Conservation (phyloP, 805 yeast species). For the Nakazawaea wickerhamii region DNA sequence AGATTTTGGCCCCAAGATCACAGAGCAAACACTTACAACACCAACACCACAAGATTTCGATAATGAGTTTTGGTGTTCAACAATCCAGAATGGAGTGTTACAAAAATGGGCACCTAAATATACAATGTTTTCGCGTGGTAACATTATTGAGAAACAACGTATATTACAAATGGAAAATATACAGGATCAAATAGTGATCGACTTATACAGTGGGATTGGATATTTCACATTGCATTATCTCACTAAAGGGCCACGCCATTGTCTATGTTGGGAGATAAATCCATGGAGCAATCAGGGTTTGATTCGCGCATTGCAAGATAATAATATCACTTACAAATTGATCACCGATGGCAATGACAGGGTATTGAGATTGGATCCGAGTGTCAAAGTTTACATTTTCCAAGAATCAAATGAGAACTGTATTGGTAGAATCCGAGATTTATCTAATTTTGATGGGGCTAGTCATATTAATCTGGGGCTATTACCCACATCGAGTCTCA, state of each 20-base stretch:
- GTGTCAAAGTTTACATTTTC: constrained; percentile 41
- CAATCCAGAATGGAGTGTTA: constrained; percentile 64
- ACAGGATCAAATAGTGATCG: constrained; percentile 44
- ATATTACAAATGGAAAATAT: constrained; percentile 40
- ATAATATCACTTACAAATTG: constrained; percentile 33
- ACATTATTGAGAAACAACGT: constrained; percentile 73
- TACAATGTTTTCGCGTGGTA: constrained; percentile 87
- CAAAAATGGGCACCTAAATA: constrained; percentile 83
- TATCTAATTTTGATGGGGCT: neutral
- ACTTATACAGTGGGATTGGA: constrained; percentile 82
- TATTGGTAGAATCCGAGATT: constrained; percentile 30
- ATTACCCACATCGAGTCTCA: constrained; percentile 60
- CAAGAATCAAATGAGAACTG: constrained; percentile 59
- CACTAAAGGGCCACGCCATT: constrained; percentile 40
- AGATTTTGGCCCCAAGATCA: constrained; percentile 49
- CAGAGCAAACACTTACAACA: constrained; percentile 19
- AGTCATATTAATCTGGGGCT: constrained; percentile 72
- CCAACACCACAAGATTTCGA: constrained; percentile 42
- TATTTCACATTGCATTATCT: constrained; percentile 73
- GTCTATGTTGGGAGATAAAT: constrained; percentile 79
- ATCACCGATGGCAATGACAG: constrained; percentile 23
- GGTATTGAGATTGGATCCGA: constrained; percentile 20
- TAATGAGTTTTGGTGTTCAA: constrained; percentile 65
- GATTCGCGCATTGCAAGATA: constrained; percentile 44
- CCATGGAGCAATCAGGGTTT: constrained; percentile 82